Evolutionary conservation across 345 rosid genomes (phyloP), one percentile per base, ranked within the genome.

Genomic region (Sisymbrium altissimum): DNA sequence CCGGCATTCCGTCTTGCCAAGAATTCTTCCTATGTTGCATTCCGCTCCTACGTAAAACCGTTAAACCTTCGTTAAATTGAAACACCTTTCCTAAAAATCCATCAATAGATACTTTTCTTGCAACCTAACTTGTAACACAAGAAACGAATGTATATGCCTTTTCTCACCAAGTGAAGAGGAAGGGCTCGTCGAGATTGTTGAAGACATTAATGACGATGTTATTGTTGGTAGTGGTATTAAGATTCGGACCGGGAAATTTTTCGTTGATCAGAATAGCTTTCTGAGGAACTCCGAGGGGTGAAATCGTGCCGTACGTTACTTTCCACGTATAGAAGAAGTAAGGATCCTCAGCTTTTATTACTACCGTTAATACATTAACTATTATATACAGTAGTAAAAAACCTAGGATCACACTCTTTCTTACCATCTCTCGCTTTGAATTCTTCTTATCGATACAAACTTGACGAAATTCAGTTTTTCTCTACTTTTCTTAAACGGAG

Each of bases 1-100:
- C 97, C 6, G 82, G 85, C 9, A 88, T 87, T 48, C 97, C 97
- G 39, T 90, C 97, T 69, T 88, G 92, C 92, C 94, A 90, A 9
- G 88, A 84, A 75, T 90, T 88, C 61, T 91, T 82, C 76, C 85
- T 84, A 83, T 88, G 97, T 77, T 90, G 92, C 57, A 90, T 87
- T 19, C 97, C 97, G 52, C 87, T 84, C 97, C 94, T 90, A 46
- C 43, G 27, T 25, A 11, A 64, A 64, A 64, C 40, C 15, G 40
- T 12, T 3, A 45, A 14, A 41, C 30, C 36, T 60, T 59, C 46
- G 25, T 23, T 60, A 60, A 10, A 36, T 32, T 32, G 8, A 32
- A n/a, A 32, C 7, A 5, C 33, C 44, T 17, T 21, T 36, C 44
- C 3, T 12, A 35, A 32, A 58, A 32, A 58, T 36, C 44, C 10